Percentiles rank a stretch among this genome's conserved stretches.
These are phyloP conservation scores for Fusarium brevicatenulatum DNA, from an alignment of 2,329 filamentous ascomycete species.

Conservation along the genomic window DNA sequence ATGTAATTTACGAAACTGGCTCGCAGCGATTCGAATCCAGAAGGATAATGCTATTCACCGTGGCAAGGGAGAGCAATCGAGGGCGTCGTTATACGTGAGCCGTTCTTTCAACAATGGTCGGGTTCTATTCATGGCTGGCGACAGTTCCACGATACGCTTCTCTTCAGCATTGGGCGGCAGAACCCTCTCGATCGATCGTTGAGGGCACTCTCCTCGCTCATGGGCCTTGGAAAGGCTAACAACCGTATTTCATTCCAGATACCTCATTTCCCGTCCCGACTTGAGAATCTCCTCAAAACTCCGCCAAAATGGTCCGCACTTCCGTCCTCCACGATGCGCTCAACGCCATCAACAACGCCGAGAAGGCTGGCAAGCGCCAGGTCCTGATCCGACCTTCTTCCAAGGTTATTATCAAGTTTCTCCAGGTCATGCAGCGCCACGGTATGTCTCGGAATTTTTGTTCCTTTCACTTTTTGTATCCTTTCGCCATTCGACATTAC, in stretches of 20 bases:
- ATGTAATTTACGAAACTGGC: constrained; percentile 54
- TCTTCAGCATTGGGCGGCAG: constrained; percentile 74
- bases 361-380: constrained; percentile 99
- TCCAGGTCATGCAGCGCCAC: constrained; percentile 99
- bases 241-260: constrained; percentile 60
- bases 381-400: constrained; percentile 97
- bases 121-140: constrained; percentile 20
- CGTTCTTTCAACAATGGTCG: constrained; percentile 26
- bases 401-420: constrained; percentile 99
- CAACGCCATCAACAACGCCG: constrained; percentile 99
- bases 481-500: background rate
- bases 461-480: background rate
- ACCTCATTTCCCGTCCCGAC: constrained; percentile 73
- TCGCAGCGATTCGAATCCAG: constrained; percentile 48
- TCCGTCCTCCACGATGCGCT: constrained; percentile 99
- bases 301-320: constrained; percentile 97
- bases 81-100: constrained; percentile 44
- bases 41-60: constrained; percentile 58
- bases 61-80: constrained; percentile 72
- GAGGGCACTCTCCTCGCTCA: constrained; percentile 78
- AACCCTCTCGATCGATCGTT: constrained; percentile 67
- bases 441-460: constrained; percentile 71
- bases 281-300: constrained; percentile 79
- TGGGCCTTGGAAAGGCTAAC: constrained; percentile 70
- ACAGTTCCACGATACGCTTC: constrained; percentile 65